Evolutionary conservation across 208 protist genomes (phyloP).

Genomic region (Tritrichomonas musculus): DNA sequence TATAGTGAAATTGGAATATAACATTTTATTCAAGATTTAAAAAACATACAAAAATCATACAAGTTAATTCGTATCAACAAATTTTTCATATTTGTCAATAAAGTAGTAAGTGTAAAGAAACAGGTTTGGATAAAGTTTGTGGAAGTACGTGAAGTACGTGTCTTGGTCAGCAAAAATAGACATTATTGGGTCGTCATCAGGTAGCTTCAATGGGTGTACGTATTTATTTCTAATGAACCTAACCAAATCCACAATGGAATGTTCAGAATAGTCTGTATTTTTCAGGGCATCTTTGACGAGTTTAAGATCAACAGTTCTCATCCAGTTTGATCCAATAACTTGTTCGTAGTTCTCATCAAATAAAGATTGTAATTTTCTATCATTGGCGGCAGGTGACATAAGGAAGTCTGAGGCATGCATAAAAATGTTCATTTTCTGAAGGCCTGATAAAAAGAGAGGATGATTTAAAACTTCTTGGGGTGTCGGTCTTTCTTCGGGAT

Average conservation of each 20-base stretch:
- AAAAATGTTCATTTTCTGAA: neutral
- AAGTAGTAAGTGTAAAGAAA: neutral
- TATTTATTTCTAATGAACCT: neutral
- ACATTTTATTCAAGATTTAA: too few relatives aligned
- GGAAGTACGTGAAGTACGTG: neutral
- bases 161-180: neutral
- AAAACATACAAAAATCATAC: too few relatives aligned
- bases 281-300: neutral
- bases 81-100: constrained; percentile 7
- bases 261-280: neutral
- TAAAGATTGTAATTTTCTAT: neutral
- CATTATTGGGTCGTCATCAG: neutral
- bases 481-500: neutral
- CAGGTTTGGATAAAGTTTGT: neutral
- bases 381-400: neutral
- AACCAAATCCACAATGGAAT: neutral
- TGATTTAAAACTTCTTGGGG: neutral
- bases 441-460: neutral
- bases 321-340: neutral
- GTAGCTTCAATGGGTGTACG: neutral
- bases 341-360: neutral
- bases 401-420: neutral
- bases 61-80: too few relatives aligned
- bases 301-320: neutral
- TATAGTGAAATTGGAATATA: too few relatives aligned